A percentile compares a stretch with the other conserved stretches of the same genome.
Conservation (phyloP, 208 protist genomes). For the Trypanosoma caninum region DNA sequence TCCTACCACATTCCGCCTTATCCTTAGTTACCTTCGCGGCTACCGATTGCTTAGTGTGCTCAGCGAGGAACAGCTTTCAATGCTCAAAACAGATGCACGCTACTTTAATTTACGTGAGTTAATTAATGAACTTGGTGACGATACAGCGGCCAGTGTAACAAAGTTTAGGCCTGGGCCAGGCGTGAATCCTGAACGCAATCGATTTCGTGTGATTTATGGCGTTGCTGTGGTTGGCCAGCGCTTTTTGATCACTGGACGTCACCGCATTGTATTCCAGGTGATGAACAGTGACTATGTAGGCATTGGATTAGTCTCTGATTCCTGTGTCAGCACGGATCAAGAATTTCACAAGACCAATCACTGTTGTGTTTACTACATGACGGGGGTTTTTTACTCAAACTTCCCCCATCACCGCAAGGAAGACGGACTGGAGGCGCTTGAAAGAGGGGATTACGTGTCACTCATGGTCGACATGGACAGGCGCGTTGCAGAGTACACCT, state of each 20-base stretch:
- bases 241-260: constrained; percentile 72
- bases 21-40: constrained; percentile 82
- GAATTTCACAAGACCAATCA: constrained; percentile 87
- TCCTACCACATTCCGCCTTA: constrained; percentile 67
- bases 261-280: constrained; percentile 82
- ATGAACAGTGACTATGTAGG: constrained; percentile 79
- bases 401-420: constrained; percentile 88
- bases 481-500: constrained; percentile 63
- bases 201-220: constrained; percentile 77
- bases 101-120: constrained; percentile 70
- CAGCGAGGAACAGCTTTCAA: constrained; percentile 55
- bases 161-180: constrained; percentile 63
- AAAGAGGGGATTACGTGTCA: constrained; percentile 67
- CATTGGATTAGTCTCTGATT: constrained; percentile 84
- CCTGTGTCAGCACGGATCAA: constrained; percentile 69
- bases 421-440: constrained; percentile 73
- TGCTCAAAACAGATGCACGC: constrained; percentile 69
- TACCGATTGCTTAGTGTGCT: constrained; percentile 68
- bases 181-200: constrained; percentile 70
- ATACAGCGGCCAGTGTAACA: constrained; percentile 19
- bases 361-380: constrained; percentile 92
- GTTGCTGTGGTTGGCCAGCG: constrained; percentile 73
- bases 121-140: constrained; percentile 40
- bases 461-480: constrained; percentile 84
- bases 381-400: constrained; percentile 91